These are phyloP conservation scores for Aristolochia fimbriata DNA, from an alignment of 164 flowering plant species.

Conservation along the genomic window DNA sequence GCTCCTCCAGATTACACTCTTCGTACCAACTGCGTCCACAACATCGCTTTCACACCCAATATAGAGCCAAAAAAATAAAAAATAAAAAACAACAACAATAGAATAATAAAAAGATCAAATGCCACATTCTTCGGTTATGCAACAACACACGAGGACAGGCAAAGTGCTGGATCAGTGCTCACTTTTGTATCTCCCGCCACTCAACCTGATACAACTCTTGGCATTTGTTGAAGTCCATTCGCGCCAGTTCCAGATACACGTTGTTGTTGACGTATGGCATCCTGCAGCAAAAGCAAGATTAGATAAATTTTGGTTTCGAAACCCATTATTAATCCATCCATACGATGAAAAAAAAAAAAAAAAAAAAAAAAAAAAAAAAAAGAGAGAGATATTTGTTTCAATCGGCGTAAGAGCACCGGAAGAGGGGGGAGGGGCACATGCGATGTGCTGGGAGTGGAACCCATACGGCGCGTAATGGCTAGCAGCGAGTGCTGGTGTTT, in stretches of 20 bases:
- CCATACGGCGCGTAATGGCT: too few species aligned
- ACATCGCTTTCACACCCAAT: background rate
- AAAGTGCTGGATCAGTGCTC: conserved; percentile 7
- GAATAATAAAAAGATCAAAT: too few species aligned
- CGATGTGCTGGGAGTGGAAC: too few species aligned
- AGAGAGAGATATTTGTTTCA: too few species aligned
- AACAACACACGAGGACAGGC: background rate
- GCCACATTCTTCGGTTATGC: background rate
- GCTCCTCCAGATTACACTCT: conserved; percentile 24
- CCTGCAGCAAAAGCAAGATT: conserved; percentile 23
- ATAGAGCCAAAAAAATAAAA: too few species aligned
- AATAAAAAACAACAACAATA: too few species aligned
- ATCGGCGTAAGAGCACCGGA: too few species aligned
- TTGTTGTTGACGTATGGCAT: conserved; percentile 72
- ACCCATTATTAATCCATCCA: too few species aligned
- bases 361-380: too few species aligned
- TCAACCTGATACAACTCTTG: conserved; percentile 54
- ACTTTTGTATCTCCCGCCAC: conserved; percentile 56
- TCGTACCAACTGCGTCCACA: conserved; percentile 56
- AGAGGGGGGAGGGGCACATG: too few species aligned
- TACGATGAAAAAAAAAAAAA: too few species aligned
- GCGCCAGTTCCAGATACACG: conserved; percentile 65
- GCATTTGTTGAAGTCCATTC: conserved; percentile 66
- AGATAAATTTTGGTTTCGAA: background rate
- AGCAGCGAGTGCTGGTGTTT: too few species aligned